phyloP scores from a whole-genome alignment of 768 basidiomycete species.

The Lactifluus rugatus region DNA sequence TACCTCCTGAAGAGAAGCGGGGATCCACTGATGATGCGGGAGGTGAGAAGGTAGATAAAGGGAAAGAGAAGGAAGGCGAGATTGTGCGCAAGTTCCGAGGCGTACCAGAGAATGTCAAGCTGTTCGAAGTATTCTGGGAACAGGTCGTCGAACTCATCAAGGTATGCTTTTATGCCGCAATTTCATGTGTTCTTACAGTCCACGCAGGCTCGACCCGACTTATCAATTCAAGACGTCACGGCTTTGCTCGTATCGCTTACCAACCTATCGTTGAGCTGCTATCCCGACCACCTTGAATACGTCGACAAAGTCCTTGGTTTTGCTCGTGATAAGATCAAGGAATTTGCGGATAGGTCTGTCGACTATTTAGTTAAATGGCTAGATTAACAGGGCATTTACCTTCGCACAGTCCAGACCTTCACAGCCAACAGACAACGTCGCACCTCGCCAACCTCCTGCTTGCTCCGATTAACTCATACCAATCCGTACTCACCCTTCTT shows the following conservation, averaged over 20 bases:
- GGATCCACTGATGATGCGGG: constrained; percentile 20
- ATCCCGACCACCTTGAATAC: constrained; percentile 94
- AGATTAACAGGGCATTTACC: not conserved
- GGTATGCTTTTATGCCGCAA: constrained; percentile 32
- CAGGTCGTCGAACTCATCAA: constrained; percentile 98
- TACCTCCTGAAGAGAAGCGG: not conserved
- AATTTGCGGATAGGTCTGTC: constrained; percentile 67
- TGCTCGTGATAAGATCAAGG: constrained; percentile 76
- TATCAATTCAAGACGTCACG: constrained; percentile 96
- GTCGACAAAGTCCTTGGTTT: constrained; percentile 93
- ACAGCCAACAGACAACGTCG: constrained; percentile 74
- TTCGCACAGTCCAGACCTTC: constrained; percentile 65
- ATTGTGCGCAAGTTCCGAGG: constrained; percentile 80
- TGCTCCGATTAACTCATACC: constrained; percentile 93
- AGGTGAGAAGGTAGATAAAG: constrained; percentile 34
- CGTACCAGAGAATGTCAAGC: constrained; percentile 85
- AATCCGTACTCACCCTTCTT: constrained; percentile 93
- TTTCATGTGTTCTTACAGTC: not conserved
- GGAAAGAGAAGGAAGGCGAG: constrained; percentile 47
- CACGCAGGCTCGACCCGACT: constrained; percentile 82
- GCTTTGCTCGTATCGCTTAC: constrained; percentile 91
- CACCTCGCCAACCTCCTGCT: constrained; percentile 89
- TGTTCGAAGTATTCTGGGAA: constrained; percentile 99
- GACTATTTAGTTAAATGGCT: not conserved
- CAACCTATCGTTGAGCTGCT: constrained; percentile 92